A percentile compares a stretch with the other conserved stretches of the same genome.
phyloP scores from a whole-genome alignment of 495 filamentous ascomycete genomes.

The Neurospora africana region DNA sequence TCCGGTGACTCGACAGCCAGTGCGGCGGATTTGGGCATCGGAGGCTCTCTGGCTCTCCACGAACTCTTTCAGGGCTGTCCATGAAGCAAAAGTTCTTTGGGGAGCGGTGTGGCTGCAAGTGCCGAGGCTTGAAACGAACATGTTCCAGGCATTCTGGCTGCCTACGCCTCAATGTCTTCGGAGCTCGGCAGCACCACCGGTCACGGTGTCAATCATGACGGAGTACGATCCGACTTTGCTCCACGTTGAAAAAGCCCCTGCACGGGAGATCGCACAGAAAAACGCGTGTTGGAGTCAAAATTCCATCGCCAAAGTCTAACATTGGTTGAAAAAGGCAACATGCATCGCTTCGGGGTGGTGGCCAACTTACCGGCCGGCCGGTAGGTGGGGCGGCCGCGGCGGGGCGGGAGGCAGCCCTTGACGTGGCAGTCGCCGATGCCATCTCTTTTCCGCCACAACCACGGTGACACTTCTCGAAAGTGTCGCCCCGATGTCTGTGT shows the following conservation, averaged over 20 bases:
- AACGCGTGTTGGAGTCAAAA: not conserved
- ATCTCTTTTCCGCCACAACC: not conserved
- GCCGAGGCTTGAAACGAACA: not conserved
- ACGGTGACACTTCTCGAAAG: not conserved
- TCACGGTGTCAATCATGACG: not conserved
- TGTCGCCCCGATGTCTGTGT: not conserved
- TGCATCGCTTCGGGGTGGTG: not conserved
- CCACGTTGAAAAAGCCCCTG: not conserved
- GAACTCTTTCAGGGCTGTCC: not conserved
- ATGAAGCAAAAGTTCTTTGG: not conserved
- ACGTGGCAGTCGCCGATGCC: constrained; percentile 4
- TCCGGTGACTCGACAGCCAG: not conserved
- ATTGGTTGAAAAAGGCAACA: not conserved
- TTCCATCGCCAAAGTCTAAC: not conserved
- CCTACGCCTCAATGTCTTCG: not conserved
- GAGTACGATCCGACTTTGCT: not conserved
- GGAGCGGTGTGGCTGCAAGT: not conserved
- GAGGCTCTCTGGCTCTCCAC: not conserved
- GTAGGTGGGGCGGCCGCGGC: not conserved
- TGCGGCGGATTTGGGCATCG: not conserved
- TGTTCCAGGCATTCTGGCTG: not conserved
- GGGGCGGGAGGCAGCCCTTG: constrained; percentile 8
- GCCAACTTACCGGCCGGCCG: not conserved
- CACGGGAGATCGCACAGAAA: not conserved
- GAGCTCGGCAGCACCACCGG: not conserved